A percentile compares a stretch with the other conserved stretches of the same genome.
Evolutionary conservation across 441 rosid genomes (phyloP).

Genomic region (Populus hybrid): DNA sequence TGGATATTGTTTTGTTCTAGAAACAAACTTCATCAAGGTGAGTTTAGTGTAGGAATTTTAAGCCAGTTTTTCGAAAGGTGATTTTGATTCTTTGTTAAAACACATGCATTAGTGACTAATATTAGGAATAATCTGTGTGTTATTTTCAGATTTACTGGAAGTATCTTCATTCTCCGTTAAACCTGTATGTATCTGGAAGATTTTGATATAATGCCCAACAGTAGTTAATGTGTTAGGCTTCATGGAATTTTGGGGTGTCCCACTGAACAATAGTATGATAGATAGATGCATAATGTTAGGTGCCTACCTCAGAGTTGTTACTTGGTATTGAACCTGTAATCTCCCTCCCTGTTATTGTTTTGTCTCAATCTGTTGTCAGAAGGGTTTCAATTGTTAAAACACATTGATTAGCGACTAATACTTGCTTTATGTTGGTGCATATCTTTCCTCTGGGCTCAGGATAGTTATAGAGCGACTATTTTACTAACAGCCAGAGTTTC

Average conservation of each 20-base stretch:
- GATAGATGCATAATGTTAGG: background rate
- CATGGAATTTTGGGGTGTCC: background rate
- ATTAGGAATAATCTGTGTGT: background rate
- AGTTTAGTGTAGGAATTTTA: background rate
- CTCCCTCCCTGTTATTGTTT: background rate
- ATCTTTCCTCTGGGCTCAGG: background rate
- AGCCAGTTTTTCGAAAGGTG: background rate
- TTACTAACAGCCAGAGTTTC: background rate
- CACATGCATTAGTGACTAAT: background rate
- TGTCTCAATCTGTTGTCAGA: background rate
- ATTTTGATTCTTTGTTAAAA: background rate
- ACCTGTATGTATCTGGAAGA: background rate
- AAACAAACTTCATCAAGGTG: background rate
- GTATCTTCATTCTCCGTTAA: background rate
- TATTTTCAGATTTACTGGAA: background rate
- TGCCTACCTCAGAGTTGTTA: background rate
- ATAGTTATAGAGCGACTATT: background rate
- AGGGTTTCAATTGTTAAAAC: background rate
- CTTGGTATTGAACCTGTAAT: background rate
- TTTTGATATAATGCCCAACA: background rate
- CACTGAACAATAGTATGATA: background rate
- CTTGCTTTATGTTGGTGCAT: slow-evolving; percentile 4
- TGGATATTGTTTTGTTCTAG: background rate
- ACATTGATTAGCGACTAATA: slow-evolving; percentile 4
- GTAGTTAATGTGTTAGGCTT: background rate